Conservation (phyloP, 495 filamentous ascomycete species). For the Mycothermus thermophilus region DNA sequence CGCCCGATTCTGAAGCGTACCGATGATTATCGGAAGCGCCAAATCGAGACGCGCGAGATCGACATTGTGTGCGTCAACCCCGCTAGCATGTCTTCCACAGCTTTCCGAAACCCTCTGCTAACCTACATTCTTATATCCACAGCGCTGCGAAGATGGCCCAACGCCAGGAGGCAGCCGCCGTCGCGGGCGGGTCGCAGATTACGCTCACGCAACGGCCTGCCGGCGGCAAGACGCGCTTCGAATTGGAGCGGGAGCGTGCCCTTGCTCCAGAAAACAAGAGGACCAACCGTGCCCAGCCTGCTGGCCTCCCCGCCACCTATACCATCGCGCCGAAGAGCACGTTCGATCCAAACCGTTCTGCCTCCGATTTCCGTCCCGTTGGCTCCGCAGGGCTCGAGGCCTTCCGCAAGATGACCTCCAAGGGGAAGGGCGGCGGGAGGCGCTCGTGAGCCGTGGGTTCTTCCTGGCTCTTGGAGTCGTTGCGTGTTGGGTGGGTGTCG, state of each 20-base stretch:
- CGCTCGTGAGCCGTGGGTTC: constrained; percentile 8
- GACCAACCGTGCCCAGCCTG: constrained; percentile 59
- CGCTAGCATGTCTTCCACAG: background rate
- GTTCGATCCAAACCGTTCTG: constrained; percentile 28
- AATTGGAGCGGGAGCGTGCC: constrained; percentile 51
- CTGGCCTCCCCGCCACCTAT: constrained; percentile 61
- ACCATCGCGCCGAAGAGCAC: constrained; percentile 59
- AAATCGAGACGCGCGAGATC: constrained; percentile 40
- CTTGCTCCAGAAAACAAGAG: constrained; percentile 54
- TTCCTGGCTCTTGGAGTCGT: no score
- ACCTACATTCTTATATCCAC: constrained; percentile 11
- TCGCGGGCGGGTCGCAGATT: constrained; percentile 28
- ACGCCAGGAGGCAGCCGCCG: constrained; percentile 25
- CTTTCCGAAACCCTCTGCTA: constrained; percentile 19
- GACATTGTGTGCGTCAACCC: constrained; percentile 34
- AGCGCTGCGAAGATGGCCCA: constrained; percentile 39
- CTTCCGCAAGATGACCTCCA: constrained; percentile 68
- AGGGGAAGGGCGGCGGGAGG: constrained; percentile 43
- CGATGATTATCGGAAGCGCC: constrained; percentile 80
- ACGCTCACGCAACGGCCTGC: constrained; percentile 33
- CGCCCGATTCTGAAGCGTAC: constrained; percentile 87
- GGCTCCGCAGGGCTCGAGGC: constrained; percentile 65
- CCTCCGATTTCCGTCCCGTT: constrained; percentile 40
- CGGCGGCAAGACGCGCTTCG: constrained; percentile 29
- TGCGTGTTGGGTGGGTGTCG: no score